Evolutionary conservation across 768 basidiomycete species (phyloP), one percentile per base, ranked within the genome.

Genomic region (Leucosporidium yakuticum): DNA sequence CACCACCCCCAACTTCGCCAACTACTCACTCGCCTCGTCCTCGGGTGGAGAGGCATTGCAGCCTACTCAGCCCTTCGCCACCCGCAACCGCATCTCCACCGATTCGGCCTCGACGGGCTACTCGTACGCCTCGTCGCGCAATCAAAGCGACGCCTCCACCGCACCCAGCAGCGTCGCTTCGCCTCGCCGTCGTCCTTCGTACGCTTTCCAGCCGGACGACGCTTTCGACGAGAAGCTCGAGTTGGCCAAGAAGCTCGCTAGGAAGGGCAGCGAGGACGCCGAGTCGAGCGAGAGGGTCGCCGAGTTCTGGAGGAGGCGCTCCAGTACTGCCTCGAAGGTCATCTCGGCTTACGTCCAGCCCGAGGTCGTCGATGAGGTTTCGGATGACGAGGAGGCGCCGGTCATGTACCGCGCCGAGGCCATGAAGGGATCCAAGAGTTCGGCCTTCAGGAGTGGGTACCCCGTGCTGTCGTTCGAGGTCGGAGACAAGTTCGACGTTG

Each of bases 381-480:
- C 50, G n/a, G 57, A 56, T 14, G 67, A 64, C 27, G 69, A 64
- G 48, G 60, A 57, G 17, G 69, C 66, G 2, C 60, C 61, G 6
- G 68, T 68, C 15, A 56, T 73, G 14, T 73, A 73, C 65, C 27
- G 62, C 51, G 71, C 71, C 29, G 71, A 69, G 47, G 68, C 71
- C 23, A 63, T 67, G 59, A 53, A 60, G 14, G 31, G 63, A 34
- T 62, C 65, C 21, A 32, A 31, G 32, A 39, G 62, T 15, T 19
- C 25, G 17, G 59, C 59, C 15, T 62, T 58, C 48, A 59, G 68
- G 21, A 60, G 59, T 2, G 68, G 71, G 0, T 73, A 69, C 47
- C 63, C 68, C 1, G 36, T 73, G 19, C 47, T 67, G 14, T 36
- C 59, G n/a, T 69, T 64, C 27, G 62, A 64, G 66, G 51, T 62